Percentiles rank a stretch among this genome's conserved stretches.
phyloP scores from a whole-genome alignment of 805 yeast species.

The Isabelozyma gotoi region DNA sequence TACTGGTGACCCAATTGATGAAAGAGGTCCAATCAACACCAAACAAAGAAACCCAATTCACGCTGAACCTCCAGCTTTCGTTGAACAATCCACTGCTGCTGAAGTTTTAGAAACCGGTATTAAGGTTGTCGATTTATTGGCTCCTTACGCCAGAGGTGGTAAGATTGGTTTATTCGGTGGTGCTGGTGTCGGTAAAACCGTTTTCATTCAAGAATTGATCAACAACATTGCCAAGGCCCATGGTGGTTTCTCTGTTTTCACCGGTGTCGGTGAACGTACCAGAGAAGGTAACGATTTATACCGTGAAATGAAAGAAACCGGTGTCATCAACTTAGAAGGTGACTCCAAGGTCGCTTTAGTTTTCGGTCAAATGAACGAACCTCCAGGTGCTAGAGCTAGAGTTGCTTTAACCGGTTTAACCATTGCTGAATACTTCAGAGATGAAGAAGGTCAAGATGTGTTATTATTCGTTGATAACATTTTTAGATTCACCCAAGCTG shows the following conservation, averaged over 20 bases:
- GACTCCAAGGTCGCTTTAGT: conserved; percentile 99
- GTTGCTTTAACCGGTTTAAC: conserved; percentile 99
- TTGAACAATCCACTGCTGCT: conserved; percentile 96
- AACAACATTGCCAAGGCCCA: conserved; percentile 99
- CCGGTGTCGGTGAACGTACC: conserved; percentile 99
- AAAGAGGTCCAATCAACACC: conserved; percentile 96
- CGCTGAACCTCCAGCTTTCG: conserved; percentile 95
- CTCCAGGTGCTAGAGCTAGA: conserved; percentile 99
- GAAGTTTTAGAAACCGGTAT: conserved; percentile 99
- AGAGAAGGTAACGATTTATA: conserved; percentile 99
- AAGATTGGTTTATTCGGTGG: conserved; percentile 99
- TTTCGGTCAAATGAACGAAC: conserved; percentile 99
- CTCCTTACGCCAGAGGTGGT: conserved; percentile 99
- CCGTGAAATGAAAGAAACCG: conserved; percentile 99
- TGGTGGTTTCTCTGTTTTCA: conserved; percentile 99
- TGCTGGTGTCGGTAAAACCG: conserved; percentile 99
- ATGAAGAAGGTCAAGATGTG: conserved; percentile 99
- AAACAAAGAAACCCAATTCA: conserved; percentile 96
- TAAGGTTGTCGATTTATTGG: conserved; percentile 98
- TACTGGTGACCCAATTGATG: conserved; percentile 99
- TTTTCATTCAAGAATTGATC: conserved; percentile 98
- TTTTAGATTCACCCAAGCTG: conserved; percentile 99
- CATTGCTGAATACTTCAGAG: conserved; percentile 99
- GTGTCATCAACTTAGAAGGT: conserved; percentile 99
- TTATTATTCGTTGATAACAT: conserved; percentile 98